These are phyloP conservation scores for Striga hermonthica DNA, from an alignment of 305 asterid species.

Conservation along the genomic window DNA sequence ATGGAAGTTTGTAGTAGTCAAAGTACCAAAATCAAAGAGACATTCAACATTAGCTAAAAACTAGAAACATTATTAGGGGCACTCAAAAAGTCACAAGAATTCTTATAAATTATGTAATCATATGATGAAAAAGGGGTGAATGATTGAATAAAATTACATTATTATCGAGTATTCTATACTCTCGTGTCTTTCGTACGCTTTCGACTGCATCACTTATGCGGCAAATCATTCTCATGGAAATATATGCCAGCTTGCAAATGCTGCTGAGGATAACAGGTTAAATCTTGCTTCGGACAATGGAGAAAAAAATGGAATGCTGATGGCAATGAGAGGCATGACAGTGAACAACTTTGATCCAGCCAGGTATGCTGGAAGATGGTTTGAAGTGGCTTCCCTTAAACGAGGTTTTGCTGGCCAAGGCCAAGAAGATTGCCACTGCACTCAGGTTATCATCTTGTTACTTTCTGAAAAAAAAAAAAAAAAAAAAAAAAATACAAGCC, in stretches of 20 bases:
- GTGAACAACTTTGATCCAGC: constrained; percentile 72
- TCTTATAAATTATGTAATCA: too few relatives aligned
- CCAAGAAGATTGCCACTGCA: constrained; percentile 97
- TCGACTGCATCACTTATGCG: too few relatives aligned
- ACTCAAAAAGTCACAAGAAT: too few relatives aligned
- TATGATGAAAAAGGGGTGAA: too few relatives aligned
- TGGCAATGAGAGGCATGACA: constrained; percentile 89
- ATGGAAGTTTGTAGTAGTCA: too few relatives aligned
- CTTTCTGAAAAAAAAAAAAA: background rate
- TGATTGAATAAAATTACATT: too few relatives aligned
- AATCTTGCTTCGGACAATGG: constrained; percentile 54
- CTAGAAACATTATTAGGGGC: too few relatives aligned
- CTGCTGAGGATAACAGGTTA: constrained; percentile 37
- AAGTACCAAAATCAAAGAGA: too few relatives aligned
- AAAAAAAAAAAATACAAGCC: background rate
- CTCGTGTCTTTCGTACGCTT: too few relatives aligned
- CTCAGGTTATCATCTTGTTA: constrained; percentile 51
- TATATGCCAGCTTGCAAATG: constrained; percentile 54
- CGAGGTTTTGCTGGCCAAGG: constrained; percentile 95
- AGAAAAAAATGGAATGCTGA: constrained; percentile 49
- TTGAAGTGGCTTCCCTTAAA: constrained; percentile 93
- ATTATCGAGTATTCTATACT: too few relatives aligned
- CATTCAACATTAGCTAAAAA: too few relatives aligned
- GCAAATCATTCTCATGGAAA: constrained; percentile 35
- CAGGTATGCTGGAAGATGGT: constrained; percentile 94